A percentile compares a stretch with the other conserved stretches of the same genome.
These are phyloP conservation scores for Novakomyces olei DNA, from an alignment of 805 yeast genomes.

Conservation along the genomic window DNA sequence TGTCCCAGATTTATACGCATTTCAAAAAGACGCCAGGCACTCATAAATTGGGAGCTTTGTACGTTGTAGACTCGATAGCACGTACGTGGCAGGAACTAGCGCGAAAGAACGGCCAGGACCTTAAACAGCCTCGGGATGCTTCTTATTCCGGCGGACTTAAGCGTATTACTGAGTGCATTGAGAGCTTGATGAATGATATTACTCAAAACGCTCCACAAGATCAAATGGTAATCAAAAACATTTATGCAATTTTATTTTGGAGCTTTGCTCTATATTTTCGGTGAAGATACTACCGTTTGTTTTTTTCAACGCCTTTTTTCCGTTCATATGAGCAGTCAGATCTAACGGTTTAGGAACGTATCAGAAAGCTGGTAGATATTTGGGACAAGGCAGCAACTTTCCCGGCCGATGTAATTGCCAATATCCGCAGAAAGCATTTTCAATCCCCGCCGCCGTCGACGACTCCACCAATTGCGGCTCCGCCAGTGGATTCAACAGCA, in stretches of 20 bases:
- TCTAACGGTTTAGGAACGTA: not conserved
- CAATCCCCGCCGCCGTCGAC: not conserved
- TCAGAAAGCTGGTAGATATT: slow-evolving; percentile 66
- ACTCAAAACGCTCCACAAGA: slow-evolving; percentile 29
- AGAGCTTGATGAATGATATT: slow-evolving; percentile 40
- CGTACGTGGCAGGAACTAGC: slow-evolving; percentile 67
- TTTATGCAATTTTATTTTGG: not conserved
- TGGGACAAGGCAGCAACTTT: slow-evolving; percentile 81
- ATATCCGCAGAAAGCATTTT: slow-evolving; percentile 20
- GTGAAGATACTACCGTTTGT: not conserved
- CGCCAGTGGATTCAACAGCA: too few species aligned
- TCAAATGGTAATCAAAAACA: slow-evolving; percentile 18
- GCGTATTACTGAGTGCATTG: slow-evolving; percentile 41
- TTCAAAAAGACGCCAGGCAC: slow-evolving; percentile 52
- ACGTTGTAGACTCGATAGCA: slow-evolving; percentile 79
- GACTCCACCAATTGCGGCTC: not conserved
- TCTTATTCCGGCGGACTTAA: slow-evolving; percentile 25
- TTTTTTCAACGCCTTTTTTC: not conserved
- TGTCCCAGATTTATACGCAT: slow-evolving; percentile 29
- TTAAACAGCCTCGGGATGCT: slow-evolving; percentile 48
- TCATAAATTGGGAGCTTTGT: slow-evolving; percentile 76
- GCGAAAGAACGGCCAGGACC: slow-evolving; percentile 27
- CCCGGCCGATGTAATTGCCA: slow-evolving; percentile 29
- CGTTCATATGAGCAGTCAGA: not conserved
- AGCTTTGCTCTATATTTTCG: not conserved